Evolutionary conservation across 148 eudicot genomes (phyloP), one percentile per base, ranked within the genome.

Genomic region (Rhododendron molle): DNA sequence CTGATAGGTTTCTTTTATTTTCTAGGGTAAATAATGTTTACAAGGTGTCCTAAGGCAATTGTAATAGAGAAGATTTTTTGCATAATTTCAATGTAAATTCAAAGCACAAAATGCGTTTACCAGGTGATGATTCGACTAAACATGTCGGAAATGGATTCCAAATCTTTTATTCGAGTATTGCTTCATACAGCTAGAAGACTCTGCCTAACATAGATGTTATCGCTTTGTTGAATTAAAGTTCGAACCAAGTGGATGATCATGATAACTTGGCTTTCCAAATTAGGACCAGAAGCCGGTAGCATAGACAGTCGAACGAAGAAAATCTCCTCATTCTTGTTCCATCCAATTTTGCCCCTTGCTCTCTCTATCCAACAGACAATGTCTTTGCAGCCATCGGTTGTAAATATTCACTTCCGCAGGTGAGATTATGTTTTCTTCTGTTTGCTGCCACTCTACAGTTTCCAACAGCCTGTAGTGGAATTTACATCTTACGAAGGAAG

Each of bases 401-500:
- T 96, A 85, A 96, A 96, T 94, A 96, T 96, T 86, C 99, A 96
- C 90, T 95, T 95, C 88, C 96, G 99, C 80, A 89, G 93, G 93
- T 96, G 86, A 71, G 76, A 88, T 67, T 80, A 52, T 8, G 1
- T n/a, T 62, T 50, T 13, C 60, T 44, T 6, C 50, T 52, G 67
- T 40, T 9, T 23, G 44, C 26, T 36, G 32, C 47, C 38, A 15
- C 16, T 47, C 60, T 71, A 52, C 65, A 34, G 14, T 80, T 32
- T 80, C n/a, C 1, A 78, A 46, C 14, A 5, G 52, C 13, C 49
- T 76, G 54, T 20, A 20, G 77, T 2, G 5, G 28, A 9, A 6
- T 67, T 76, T 76, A 20, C 21, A 3, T 38, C 23, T 78, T 78
- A 12, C 7, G 14, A 10, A 23, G 28, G 49, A 44, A 77, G 46